Conservation (phyloP, 495 filamentous ascomycete species). For the Penicillium angulare region DNA sequence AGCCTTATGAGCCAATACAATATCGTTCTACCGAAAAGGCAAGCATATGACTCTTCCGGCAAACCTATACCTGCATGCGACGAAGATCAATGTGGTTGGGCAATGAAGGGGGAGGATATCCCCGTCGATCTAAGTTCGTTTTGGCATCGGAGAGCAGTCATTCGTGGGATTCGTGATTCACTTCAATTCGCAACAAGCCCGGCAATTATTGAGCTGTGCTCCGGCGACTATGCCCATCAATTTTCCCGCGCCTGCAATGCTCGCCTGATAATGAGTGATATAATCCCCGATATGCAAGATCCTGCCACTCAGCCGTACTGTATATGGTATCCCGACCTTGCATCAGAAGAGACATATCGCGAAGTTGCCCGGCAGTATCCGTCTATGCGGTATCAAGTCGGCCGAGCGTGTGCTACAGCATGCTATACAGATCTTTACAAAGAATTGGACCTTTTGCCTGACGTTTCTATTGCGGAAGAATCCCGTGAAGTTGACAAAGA, state of each 20-base stretch:
- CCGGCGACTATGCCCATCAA: slow-evolving; percentile 8
- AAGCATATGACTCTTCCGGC: slow-evolving; percentile 12
- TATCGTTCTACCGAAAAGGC: slow-evolving; percentile 18
- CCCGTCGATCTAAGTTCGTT: slow-evolving; percentile 13
- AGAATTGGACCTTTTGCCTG: slow-evolving; percentile 27
- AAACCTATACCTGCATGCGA: slow-evolving; percentile 16
- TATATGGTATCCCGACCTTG: slow-evolving; percentile 40
- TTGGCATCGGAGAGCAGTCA: slow-evolving; percentile 14
- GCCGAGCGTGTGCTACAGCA: slow-evolving; percentile 27
- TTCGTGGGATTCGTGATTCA: slow-evolving; percentile 14
- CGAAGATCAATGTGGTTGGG: slow-evolving; percentile 9
- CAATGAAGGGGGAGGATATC: slow-evolving; percentile 13
- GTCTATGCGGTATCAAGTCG: slow-evolving; percentile 22
- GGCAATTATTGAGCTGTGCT: slow-evolving; percentile 14
- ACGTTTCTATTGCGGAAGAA: slow-evolving; percentile 28
- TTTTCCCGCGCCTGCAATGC: slow-evolving; percentile 27
- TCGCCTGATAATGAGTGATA: slow-evolving; percentile 38
- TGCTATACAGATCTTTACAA: slow-evolving; percentile 27
- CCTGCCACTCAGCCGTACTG: slow-evolving; percentile 37
- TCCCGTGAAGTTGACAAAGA: slow-evolving; percentile 18
- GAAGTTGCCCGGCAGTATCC: slow-evolving; percentile 15
- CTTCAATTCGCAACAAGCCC: slow-evolving; percentile 16
- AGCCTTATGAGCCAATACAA: slow-evolving; percentile 17
- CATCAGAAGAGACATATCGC: slow-evolving; percentile 34
- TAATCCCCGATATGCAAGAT: slow-evolving; percentile 30